Base-by-base conservation (phyloP, 2,329 filamentous ascomycete species). In the Akanthomyces dipterigenus region DNA sequence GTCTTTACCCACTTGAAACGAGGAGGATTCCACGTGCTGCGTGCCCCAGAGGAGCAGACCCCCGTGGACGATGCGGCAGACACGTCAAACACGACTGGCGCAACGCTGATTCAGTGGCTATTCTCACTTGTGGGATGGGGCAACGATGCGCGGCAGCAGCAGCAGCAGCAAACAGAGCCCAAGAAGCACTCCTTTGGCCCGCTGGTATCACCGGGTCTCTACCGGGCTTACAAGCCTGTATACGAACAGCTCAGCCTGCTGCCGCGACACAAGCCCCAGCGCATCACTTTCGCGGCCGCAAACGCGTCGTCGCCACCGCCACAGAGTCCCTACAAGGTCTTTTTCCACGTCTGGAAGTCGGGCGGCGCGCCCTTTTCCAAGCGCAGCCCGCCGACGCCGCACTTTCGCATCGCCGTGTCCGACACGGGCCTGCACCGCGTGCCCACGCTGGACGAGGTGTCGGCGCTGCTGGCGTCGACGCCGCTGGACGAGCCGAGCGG, bases 1-100 rank as follows among this genome's bases (percentile, higher is more conserved):
- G 93, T 98, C 31, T 99, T 93, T 72, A 83, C 91, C 1, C 88
- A 92, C 58, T 78, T 99, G 67, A 95, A 89, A 71, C 83, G 95
- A 55, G 79, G 85, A 40, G 93, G 95, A 20, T 98, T 96, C 76
- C 84, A 88, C 55, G 84, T 98, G 20, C 79, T 89, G 63, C 85
- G 93, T 60, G 89, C 90, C 1, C 82, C 83, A 55, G 72, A 69
- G 11, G 60, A 65, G 42, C 18, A 42, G 14, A 8, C 43, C 6
- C n/a, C 14, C 9, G 28, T 28, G 0, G 49, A 53, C 36, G 16
- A 16, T 12, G 43, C 61, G 8, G 20, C 61, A 11, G 20, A 65
- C 24, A 5, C 24, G 67, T 64, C 73, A 70, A 56, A 67, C 69
- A 45, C 68, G 14, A 67, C 66, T 5, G 61, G 67, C 5, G 60